phyloP scores from a whole-genome alignment of 352 stramenopile genomes.

The Pythium angustatum region DNA sequence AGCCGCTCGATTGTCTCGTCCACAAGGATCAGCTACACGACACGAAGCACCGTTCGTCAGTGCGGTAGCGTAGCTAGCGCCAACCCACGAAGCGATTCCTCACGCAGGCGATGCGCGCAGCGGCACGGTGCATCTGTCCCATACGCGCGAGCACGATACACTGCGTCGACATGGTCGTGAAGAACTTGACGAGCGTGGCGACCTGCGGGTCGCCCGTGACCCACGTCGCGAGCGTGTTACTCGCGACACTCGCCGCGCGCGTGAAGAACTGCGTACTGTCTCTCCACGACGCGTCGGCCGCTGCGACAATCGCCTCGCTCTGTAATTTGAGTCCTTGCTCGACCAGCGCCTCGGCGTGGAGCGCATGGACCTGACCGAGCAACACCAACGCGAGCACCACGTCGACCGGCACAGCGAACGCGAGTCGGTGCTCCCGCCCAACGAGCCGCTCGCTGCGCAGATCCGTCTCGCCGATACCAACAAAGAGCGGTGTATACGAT shows the following conservation, averaged over 20 bases:
- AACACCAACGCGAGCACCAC: slow-evolving; percentile 41
- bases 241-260: slow-evolving; percentile 18
- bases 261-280: slow-evolving; percentile 16
- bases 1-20: slow-evolving; percentile 44
- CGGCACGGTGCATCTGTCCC: slow-evolving; percentile 19
- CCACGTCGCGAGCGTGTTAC: neutral
- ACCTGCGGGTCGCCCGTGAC: slow-evolving; percentile 13
- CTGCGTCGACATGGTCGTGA: slow-evolving; percentile 15
- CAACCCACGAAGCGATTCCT: neutral
- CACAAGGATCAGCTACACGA: slow-evolving; percentile 37
- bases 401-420: slow-evolving; percentile 24
- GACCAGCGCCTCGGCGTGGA: slow-evolving; percentile 25
- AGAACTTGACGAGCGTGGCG: slow-evolving; percentile 24
- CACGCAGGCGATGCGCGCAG: slow-evolving; percentile 18
- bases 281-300: slow-evolving; percentile 19
- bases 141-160: slow-evolving; percentile 22
- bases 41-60: too few relatives aligned
- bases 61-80: too few relatives aligned
- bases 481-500: slow-evolving; percentile 47
- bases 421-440: slow-evolving; percentile 28
- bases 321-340: slow-evolving; percentile 20
- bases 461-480: slow-evolving; percentile 40
- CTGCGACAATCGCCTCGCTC: slow-evolving; percentile 14
- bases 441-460: slow-evolving; percentile 37
- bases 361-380: slow-evolving; percentile 37